phyloP scores from a whole-genome alignment of 2,329 filamentous ascomycete species.

The Neoarthrinium moseri region DNA sequence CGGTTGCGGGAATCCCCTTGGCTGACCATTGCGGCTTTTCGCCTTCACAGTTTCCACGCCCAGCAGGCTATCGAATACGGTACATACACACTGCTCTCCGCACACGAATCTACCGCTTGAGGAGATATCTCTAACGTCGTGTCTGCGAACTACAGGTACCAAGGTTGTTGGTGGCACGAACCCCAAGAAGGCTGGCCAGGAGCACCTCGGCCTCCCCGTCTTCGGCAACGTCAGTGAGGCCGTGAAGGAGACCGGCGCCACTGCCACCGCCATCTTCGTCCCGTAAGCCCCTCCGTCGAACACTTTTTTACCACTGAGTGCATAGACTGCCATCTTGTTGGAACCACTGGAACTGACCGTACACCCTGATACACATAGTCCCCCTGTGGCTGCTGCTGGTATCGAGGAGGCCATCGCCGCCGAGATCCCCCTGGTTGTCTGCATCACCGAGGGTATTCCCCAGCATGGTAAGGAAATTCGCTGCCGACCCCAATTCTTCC shows the following conservation, averaged over 20 bases:
- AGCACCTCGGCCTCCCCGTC: constrained; percentile 88
- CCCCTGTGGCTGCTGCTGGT: constrained; percentile 86
- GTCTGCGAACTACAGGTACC: constrained; percentile 61
- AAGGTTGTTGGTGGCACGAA: constrained; percentile 98
- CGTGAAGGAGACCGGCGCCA: constrained; percentile 86
- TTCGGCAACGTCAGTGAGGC: constrained; percentile 88
- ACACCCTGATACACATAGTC: constrained; percentile 49
- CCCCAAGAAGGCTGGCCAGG: constrained; percentile 94
- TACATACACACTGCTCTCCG: constrained; percentile 48
- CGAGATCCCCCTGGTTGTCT: constrained; percentile 92
- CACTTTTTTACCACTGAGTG: not conserved
- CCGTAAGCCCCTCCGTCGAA: constrained; percentile 69
- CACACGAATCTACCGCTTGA: constrained; percentile 4
- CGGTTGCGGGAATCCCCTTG: no score
- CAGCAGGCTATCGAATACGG: constrained; percentile 98
- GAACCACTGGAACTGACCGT: constrained; percentile 14
- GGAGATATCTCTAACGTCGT: constrained; percentile 9
- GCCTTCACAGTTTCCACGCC: constrained; percentile 91
- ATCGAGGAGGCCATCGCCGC: constrained; percentile 95
- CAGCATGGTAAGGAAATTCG: constrained; percentile 71
- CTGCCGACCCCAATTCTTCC: not conserved
- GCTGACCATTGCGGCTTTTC: constrained; percentile 1
- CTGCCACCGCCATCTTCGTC: constrained; percentile 92
- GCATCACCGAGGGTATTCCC: constrained; percentile 96
- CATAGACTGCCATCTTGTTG: constrained; percentile 7